Conservation (phyloP, 805 yeast species). For the Starmerella floris region DNA sequence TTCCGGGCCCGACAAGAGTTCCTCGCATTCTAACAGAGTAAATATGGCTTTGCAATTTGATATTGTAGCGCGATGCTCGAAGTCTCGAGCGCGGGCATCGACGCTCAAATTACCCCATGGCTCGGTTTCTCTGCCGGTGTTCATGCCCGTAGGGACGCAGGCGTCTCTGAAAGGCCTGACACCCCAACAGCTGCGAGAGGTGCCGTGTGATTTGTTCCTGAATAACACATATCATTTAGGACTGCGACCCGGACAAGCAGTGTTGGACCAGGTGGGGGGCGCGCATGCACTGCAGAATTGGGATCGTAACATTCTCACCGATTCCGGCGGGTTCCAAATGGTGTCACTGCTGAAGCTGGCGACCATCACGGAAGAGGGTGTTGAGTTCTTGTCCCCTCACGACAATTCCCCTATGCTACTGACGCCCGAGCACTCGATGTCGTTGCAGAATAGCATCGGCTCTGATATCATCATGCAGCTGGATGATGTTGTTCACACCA, state of each 20-base stretch:
- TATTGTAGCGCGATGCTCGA: conserved; percentile 32
- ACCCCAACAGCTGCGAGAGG: conserved; percentile 30
- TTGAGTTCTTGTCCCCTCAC: conserved; percentile 34
- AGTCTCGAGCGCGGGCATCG: conserved; percentile 34
- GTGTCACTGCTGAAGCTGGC: conserved; percentile 34
- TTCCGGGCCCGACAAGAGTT: too few species aligned
- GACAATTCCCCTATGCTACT: conserved; percentile 36
- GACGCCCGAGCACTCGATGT: conserved; percentile 37
- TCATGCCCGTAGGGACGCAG: conserved; percentile 38
- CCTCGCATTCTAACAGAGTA: too few species aligned
- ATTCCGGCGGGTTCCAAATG: conserved; percentile 37
- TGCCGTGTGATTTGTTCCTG: conserved; percentile 33
- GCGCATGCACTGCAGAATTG: conserved; percentile 34
- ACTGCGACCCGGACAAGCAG: conserved; percentile 33
- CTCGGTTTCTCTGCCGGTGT: conserved; percentile 33
- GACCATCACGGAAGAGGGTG: conserved; percentile 36
- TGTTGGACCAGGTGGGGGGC: conserved; percentile 33
- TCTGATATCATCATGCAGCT: conserved; percentile 37
- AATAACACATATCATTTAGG: conserved; percentile 36
- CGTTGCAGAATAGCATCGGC: conserved; percentile 34
- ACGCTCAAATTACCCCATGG: conserved; percentile 34
- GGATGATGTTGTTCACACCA: conserved; percentile 35
- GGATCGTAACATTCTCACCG: conserved; percentile 34
- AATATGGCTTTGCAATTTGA: conserved; percentile 30
- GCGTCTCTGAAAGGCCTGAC: conserved; percentile 36